phyloP scores from a whole-genome alignment of 202 grass and related monocot species.

The Alloteropsis angusta region DNA sequence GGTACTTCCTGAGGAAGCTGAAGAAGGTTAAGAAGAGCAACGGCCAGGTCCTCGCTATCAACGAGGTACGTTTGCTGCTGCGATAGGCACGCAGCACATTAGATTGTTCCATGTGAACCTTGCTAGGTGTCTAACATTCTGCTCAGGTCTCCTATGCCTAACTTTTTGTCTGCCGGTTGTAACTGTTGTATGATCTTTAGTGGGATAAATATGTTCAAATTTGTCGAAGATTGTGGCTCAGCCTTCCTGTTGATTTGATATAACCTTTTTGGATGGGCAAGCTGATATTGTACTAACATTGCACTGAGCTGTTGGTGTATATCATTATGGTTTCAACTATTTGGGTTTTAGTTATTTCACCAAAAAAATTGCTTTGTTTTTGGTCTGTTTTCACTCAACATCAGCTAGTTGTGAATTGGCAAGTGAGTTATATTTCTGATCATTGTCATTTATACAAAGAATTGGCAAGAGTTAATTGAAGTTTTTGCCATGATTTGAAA shows the following conservation, averaged over 20 bases:
- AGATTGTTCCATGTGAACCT: neutral
- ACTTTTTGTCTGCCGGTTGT: too few species aligned
- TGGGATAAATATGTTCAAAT: neutral
- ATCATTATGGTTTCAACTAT: neutral
- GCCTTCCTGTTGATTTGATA: neutral
- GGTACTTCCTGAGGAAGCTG: slow-evolving; percentile 91
- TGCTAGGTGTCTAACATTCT: neutral
- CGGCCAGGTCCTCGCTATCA: slow-evolving; percentile 74
- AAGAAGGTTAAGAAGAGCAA: slow-evolving; percentile 99
- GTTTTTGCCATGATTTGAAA: neutral
- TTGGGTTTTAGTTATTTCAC: neutral
- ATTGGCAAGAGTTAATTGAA: neutral
- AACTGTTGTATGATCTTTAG: neutral
- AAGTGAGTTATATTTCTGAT: neutral
- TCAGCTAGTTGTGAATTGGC: neutral
- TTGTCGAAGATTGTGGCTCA: neutral
- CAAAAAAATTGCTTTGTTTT: neutral
- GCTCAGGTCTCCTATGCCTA: too few species aligned
- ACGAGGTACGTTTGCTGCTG: slow-evolving; percentile 44
- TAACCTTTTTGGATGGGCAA: neutral
- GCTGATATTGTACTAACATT: neutral
- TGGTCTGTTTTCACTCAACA: neutral
- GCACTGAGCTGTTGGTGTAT: neutral
- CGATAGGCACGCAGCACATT: neutral
- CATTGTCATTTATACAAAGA: neutral